Conservation (phyloP, 2,329 filamentous ascomycete genomes). For the Sporothrix schenckii region DNA sequence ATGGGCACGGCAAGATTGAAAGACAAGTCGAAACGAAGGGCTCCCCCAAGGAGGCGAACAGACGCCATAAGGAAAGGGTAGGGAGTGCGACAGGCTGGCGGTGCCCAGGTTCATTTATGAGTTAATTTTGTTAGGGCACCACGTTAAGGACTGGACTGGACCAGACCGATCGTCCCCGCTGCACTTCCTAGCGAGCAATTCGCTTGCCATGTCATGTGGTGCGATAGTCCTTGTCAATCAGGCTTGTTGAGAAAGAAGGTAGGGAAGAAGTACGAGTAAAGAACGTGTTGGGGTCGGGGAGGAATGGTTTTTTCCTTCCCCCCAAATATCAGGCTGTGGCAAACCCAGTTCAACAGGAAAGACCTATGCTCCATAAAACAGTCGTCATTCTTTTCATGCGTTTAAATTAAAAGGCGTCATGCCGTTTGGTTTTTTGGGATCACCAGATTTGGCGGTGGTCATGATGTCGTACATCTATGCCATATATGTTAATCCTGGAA, state of each 20-base stretch:
- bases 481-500: too few species aligned
- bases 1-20: neutral
- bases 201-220: neutral
- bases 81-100: constrained; percentile 1
- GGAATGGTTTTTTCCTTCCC: too few species aligned
- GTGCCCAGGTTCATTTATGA: constrained; percentile 15
- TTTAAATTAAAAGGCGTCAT: constrained; percentile 24
- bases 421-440: too few species aligned
- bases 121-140: constrained; percentile 11
- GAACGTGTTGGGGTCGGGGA: too few species aligned
- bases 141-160: constrained; percentile 10
- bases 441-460: too few species aligned
- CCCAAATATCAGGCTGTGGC: neutral
- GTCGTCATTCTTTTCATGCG: constrained; percentile 3
- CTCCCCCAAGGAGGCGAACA: neutral
- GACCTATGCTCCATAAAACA: neutral
- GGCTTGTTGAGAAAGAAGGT: constrained; percentile 13
- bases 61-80: neutral
- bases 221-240: neutral
- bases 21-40: constrained; percentile 12
- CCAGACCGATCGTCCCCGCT: constrained; percentile 18
- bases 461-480: too few species aligned
- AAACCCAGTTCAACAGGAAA: constrained; percentile 12
- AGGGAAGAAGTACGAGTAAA: neutral
- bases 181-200: constrained; percentile 1